phyloP scores from a whole-genome alignment of 1,284 basidiomycete genomes.

The Apiotrichum gamsii region DNA sequence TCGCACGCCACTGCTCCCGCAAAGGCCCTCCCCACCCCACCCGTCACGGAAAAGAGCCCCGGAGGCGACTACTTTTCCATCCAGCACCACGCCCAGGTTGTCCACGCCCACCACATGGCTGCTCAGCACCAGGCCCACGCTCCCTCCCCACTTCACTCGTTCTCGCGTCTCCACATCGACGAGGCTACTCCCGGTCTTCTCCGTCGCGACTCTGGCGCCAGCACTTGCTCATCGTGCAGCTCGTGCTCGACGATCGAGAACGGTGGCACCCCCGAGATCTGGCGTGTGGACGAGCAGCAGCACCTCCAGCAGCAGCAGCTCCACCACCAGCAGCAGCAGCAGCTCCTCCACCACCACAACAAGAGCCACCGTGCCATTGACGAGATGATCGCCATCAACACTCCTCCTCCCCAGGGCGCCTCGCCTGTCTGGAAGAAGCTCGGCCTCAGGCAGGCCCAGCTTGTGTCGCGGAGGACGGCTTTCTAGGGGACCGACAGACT shows the following conservation, averaged over 20 bases:
- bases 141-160: conserved; percentile 11
- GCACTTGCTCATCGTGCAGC: conserved; percentile 13
- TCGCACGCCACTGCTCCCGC: conserved; percentile 7
- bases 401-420: background rate
- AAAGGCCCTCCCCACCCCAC: conserved; percentile 7
- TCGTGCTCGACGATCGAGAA: conserved; percentile 1
- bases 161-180: conserved; percentile 12
- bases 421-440: conserved; percentile 16
- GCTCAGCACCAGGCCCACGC: conserved; percentile 1
- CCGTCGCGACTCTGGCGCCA: conserved; percentile 10
- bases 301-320: no score
- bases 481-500: background rate
- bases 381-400: conserved; percentile 1
- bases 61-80: conserved; percentile 11
- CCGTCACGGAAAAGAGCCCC: conserved; percentile 1
- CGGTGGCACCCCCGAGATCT: conserved; percentile 7
- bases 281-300: conserved; percentile 1
- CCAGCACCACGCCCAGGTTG: conserved; percentile 2
- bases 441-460: conserved; percentile 9
- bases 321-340: background rate
- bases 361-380: background rate
- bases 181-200: conserved; percentile 11
- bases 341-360: no score
- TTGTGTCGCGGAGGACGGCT: conserved; percentile 4
- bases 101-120: background rate